phyloP scores from a whole-genome alignment of 2,329 filamentous ascomycete species.

The Pezicula radicicola region DNA sequence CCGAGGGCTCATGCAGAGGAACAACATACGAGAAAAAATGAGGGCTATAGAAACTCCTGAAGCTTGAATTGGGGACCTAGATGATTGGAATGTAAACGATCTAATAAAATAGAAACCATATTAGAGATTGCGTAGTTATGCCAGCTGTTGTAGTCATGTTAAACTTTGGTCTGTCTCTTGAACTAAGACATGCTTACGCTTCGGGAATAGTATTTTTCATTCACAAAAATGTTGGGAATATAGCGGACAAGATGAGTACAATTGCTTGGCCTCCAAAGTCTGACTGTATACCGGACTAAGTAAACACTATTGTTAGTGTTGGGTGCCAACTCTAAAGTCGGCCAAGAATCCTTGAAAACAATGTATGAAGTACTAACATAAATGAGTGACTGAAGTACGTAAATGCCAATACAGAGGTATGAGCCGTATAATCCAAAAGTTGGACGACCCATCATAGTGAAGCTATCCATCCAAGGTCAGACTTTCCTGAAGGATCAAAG shows the following conservation, averaged over 20 bases:
- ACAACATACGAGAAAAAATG: neutral
- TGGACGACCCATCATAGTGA: neutral
- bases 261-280: neutral
- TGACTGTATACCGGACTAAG: neutral
- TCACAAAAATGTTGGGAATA: neutral
- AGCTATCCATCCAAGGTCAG: neutral
- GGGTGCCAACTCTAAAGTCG: too few relatives aligned
- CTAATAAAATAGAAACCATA: neutral
- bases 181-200: too few relatives aligned
- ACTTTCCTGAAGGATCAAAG: neutral
- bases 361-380: neutral
- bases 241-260: neutral
- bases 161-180: too few relatives aligned
- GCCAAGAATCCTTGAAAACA: too few relatives aligned
- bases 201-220: constrained; percentile 1
- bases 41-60: neutral
- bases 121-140: neutral
- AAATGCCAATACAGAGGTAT: neutral
- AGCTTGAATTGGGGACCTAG: neutral
- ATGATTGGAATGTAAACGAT: neutral
- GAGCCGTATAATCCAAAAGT: neutral
- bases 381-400: neutral
- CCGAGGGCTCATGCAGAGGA: neutral
- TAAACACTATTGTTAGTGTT: neutral
- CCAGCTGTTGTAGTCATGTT: neutral